Percentiles rank a stretch among this genome's conserved stretches.
Conservation (phyloP, 1,139 yeast genomes). For the Pichia sp. region DNA sequence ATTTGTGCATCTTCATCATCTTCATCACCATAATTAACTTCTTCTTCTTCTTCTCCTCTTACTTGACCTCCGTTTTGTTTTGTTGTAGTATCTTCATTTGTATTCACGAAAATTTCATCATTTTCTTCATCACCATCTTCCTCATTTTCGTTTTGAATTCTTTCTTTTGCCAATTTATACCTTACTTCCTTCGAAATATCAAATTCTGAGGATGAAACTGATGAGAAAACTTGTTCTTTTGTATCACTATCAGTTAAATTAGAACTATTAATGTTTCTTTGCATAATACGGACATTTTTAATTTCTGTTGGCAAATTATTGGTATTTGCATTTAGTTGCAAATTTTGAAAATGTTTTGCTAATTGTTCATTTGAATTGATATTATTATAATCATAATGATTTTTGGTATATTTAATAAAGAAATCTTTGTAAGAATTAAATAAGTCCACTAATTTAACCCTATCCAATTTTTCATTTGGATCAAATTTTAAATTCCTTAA, state of each 20-base stretch:
- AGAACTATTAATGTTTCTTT: constrained; percentile 8
- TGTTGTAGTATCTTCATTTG: too few relatives aligned
- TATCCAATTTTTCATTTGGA: constrained; percentile 27
- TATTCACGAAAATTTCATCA: too few relatives aligned
- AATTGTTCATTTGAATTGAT: neutral
- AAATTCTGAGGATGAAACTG: constrained; percentile 3
- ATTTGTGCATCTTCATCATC: neutral
- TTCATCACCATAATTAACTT: neutral
- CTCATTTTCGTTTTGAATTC: constrained; percentile 19
- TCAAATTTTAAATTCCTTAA: constrained; percentile 26
- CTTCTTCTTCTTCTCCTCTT: constrained; percentile 6
- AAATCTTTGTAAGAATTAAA: constrained; percentile 18
- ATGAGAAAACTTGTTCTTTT: too few relatives aligned
- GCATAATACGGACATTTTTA: constrained; percentile 17
- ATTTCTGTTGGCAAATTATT: neutral
- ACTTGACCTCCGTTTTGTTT: constrained; percentile 11
- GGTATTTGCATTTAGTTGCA: neutral
- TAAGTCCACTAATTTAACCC: constrained; percentile 25
- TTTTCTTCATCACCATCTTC: neutral
- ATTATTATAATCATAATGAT: neutral
- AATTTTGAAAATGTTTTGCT: neutral
- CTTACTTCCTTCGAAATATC: constrained; percentile 17
- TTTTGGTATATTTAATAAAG: constrained; percentile 10
- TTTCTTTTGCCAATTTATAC: constrained; percentile 18
- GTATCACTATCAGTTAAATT: neutral